A percentile compares a stretch with the other conserved stretches of the same genome.
These are phyloP conservation scores for Macrocybe sp. DNA, from an alignment of 1,284 basidiomycete species.

Conservation along the genomic window DNA sequence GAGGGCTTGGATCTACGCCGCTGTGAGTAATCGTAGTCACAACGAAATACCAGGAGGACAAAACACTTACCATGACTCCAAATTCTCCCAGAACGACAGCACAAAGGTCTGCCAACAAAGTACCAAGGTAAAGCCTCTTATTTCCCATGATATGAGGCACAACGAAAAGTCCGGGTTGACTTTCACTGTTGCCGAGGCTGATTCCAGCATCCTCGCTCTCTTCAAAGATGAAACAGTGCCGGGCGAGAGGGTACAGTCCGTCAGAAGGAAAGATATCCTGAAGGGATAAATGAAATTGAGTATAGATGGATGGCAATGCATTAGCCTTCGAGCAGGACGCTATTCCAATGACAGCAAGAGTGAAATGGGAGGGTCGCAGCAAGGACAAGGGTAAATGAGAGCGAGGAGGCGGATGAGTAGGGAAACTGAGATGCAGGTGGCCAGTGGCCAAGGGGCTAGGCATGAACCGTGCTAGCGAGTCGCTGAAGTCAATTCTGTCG, in stretches of 20 bases:
- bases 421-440: slow-evolving; percentile 66
- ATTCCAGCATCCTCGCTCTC: slow-evolving; percentile 61
- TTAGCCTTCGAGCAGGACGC: slow-evolving; percentile 58
- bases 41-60: slow-evolving; percentile 7
- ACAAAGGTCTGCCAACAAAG: slow-evolving; percentile 81
- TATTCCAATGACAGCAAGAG: slow-evolving; percentile 76
- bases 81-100: slow-evolving; percentile 82
- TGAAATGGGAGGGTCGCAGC: slow-evolving; percentile 74
- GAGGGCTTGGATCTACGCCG: slow-evolving; percentile 50
- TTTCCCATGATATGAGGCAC: slow-evolving; percentile 78
- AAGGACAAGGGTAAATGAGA: slow-evolving; percentile 56
- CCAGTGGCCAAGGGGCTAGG: slow-evolving; percentile 74
- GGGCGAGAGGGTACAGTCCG: slow-evolving; percentile 70
- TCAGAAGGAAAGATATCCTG: slow-evolving; percentile 59
- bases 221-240: slow-evolving; percentile 76
- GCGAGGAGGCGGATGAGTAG: slow-evolving; percentile 61
- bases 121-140: slow-evolving; percentile 78
- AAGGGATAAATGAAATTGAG: slow-evolving; percentile 61
- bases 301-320: slow-evolving; percentile 53
- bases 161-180: slow-evolving; percentile 52
- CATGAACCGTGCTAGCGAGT: slow-evolving; percentile 67
- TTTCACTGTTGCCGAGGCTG: slow-evolving; percentile 21
- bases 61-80: slow-evolving; percentile 60
- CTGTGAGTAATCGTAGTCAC: slow-evolving; percentile 12
- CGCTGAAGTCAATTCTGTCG: slow-evolving; percentile 9